Evolutionary conservation across 345 rosid species (phyloP).

Genomic region (Linum usitatissimum): DNA sequence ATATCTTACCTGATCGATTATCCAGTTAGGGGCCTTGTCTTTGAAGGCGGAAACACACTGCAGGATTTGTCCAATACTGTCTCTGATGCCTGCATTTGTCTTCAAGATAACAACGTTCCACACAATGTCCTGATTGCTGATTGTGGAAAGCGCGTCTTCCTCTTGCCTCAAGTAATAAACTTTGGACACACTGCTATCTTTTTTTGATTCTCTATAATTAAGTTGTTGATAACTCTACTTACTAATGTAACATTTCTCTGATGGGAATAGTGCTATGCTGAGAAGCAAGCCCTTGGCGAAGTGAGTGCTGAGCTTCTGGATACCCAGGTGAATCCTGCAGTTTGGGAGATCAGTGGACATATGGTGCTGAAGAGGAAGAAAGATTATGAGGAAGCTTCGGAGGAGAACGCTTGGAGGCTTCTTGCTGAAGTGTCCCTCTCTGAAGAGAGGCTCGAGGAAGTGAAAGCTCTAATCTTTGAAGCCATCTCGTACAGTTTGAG

Average conservation of each 20-base stretch:
- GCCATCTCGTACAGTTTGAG: conserved; percentile 25
- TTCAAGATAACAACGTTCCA: conserved; percentile 83
- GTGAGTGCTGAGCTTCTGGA: conserved; percentile 69
- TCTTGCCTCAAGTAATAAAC: conserved; percentile 73
- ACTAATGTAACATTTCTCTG: conserved; percentile 4
- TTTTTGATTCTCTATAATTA: too few species aligned
- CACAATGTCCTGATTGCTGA: conserved; percentile 77
- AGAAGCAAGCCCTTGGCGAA: conserved; percentile 93
- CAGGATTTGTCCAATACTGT: conserved; percentile 45
- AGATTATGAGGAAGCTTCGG: conserved; percentile 82
- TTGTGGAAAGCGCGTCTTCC: conserved; percentile 62
- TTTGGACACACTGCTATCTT: background rate
- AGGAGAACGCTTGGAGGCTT: conserved; percentile 83
- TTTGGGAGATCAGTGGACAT: conserved; percentile 98
- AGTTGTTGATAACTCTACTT: too few species aligned
- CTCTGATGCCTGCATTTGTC: conserved; percentile 69
- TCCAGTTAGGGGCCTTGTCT: conserved; percentile 80
- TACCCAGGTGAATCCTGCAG: conserved; percentile 97
- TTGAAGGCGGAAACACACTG: conserved; percentile 62
- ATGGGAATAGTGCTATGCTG: conserved; percentile 71
- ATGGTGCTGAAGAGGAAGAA: conserved; percentile 85
- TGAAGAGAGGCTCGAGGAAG: conserved; percentile 72
- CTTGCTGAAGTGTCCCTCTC: conserved; percentile 87
- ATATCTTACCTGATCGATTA: conserved; percentile 58
- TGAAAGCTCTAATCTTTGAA: conserved; percentile 49